Evolutionary conservation across 495 filamentous ascomycete species (phyloP).

Genomic region (Cairneyella variabilis): DNA sequence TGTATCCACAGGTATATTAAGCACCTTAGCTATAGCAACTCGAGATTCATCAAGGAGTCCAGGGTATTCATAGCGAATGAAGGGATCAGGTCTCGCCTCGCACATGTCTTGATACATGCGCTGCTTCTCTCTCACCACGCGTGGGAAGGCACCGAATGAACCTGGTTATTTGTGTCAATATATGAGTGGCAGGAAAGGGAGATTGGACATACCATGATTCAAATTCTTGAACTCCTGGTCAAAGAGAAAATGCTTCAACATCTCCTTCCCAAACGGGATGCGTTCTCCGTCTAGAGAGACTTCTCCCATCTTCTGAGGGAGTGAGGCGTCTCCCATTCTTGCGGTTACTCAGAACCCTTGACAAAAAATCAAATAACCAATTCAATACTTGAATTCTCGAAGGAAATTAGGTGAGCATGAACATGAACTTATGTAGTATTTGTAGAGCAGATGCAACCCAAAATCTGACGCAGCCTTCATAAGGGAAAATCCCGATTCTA

Average conservation of each 20-base stretch:
- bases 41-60: slow-evolving; percentile 60
- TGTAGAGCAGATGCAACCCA: no score
- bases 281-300: slow-evolving; percentile 6
- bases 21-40: slow-evolving; percentile 53
- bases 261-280: slow-evolving; percentile 31
- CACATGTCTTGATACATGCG: slow-evolving; percentile 51
- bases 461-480: no score
- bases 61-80: slow-evolving; percentile 62
- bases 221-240: slow-evolving; percentile 65
- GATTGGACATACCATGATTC: slow-evolving; percentile 64
- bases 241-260: slow-evolving; percentile 70
- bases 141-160: slow-evolving; percentile 76
- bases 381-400: no score
- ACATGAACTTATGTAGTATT: no score
- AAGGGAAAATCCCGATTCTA: no score
- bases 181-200: background rate
- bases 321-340: background rate
- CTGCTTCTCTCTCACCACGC: slow-evolving; percentile 51
- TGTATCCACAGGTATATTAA: slow-evolving; percentile 58
- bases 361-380: no score
- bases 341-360: no score
- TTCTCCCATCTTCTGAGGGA: slow-evolving; percentile 15
- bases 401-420: no score
- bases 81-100: slow-evolving; percentile 68
- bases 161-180: slow-evolving; percentile 37